A percentile compares a stretch with the other conserved stretches of the same genome.
Conservation (phyloP, 176 grass and related monocot genomes). For the Sorghum bicolor region Sorghum_bicolor_NCBIv3 NC_012871.2:65731001-65731500, state of each 20-base stretch:
- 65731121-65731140: neutral
- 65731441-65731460: too few species aligned
- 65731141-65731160: neutral
- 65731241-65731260: neutral
- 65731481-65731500: too few species aligned
- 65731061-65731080: neutral
- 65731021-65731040: neutral
- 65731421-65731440: accelerated
- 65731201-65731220: neutral
- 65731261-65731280: neutral
- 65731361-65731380: too few species aligned
- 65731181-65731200: too few species aligned
- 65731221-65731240: neutral
- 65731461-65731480: too few species aligned
- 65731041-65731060: neutral
- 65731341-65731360: too few species aligned
- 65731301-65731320: too few species aligned
- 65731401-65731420: neutral
- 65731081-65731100: neutral
- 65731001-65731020: neutral
- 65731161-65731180: neutral
- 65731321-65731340: too few species aligned
- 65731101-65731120: neutral
- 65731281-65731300: too few species aligned
- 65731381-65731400: neutral